Percentiles rank a stretch among this genome's conserved stretches.
These are phyloP conservation scores for Chalciporus pseudorubinellus DNA, from an alignment of 768 basidiomycete genomes.

Conservation along the genomic window DNA sequence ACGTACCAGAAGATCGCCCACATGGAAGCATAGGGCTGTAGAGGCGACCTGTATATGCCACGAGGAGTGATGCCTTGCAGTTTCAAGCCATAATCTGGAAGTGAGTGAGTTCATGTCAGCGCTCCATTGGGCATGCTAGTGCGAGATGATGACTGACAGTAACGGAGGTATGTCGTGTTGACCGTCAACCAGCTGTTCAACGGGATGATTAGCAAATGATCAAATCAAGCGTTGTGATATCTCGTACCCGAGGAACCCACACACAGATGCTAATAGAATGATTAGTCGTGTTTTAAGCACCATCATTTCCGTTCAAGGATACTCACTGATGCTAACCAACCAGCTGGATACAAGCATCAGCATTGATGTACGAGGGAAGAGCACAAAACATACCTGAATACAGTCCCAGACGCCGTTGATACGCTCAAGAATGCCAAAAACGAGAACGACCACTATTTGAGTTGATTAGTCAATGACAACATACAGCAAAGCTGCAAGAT, in stretches of 20 bases:
- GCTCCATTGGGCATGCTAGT: constrained; percentile 19
- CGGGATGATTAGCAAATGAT: constrained; percentile 52
- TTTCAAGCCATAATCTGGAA: constrained; percentile 15
- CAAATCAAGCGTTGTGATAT: constrained; percentile 23
- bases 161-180: constrained; percentile 70
- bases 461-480: constrained; percentile 8
- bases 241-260: constrained; percentile 52
- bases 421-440: constrained; percentile 67
- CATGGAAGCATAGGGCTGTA: constrained; percentile 68
- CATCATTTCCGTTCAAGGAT: too few species aligned
- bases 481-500: constrained; percentile 13
- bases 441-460: constrained; percentile 36
- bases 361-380: constrained; percentile 15
- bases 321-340: constrained; percentile 61
- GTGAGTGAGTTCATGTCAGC: constrained; percentile 26
- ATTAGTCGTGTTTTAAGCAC: too few species aligned
- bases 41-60: constrained; percentile 57
- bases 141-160: constrained; percentile 52
- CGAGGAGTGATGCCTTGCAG: constrained; percentile 51
- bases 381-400: constrained; percentile 20
- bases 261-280: constrained; percentile 43
- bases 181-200: constrained; percentile 59
- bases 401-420: constrained; percentile 47
- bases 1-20: constrained; percentile 61
- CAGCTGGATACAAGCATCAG: constrained; percentile 40